Base-by-base conservation (phyloP, 179 eudicot genomes). In the Kewa caespitosa region DNA sequence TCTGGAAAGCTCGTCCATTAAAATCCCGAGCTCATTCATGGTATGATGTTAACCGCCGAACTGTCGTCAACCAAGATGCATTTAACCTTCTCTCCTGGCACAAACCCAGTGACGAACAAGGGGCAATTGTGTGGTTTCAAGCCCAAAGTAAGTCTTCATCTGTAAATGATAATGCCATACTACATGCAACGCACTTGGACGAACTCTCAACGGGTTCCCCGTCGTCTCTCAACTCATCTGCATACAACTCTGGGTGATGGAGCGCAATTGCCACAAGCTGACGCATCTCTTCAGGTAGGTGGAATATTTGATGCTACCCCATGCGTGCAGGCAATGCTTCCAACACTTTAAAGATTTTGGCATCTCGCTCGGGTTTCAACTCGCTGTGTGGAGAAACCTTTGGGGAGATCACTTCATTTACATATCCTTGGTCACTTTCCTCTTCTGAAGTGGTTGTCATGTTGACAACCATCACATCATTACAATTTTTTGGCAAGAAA, bases 111-210 rank as follows among this genome's bases (percentile, higher is more conserved):
- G 5, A 78, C 32, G 27, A 71, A 78, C 39, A 71, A 22, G 1
- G 59, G 72, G 8, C 18, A 27, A 25, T 72, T 78, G 2, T 71
- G 54, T 13, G 38, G 76, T 22, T 78, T 71, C 0, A 33, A 77
- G 3, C 80, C 75, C 0, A 77, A 4, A 77, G 34, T 2, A 70
- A 66, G 11, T 78, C 72, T 0, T 50, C 71, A 28, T 64, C 42
- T 0, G 37, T 33, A 4, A 77, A 61, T 3, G 52, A 9, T 20
- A 76, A 18, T 4, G 74, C 10, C 6, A 36, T 15, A 20, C 31
- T 59, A 18, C 74, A 69, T 4, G 46, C 5, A 0, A 14, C 43
- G 34, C 32, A 59, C 3, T n/a, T 8, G 20, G 39, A 0, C 27
- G 17, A 38, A 8, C 20, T 27, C 1, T 25, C 4, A 6, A 20